Evolutionary conservation across 176 grass and related monocot species (phyloP), one percentile per base, ranked within the genome.

Genomic region (Pontederia paniculata): DNA sequence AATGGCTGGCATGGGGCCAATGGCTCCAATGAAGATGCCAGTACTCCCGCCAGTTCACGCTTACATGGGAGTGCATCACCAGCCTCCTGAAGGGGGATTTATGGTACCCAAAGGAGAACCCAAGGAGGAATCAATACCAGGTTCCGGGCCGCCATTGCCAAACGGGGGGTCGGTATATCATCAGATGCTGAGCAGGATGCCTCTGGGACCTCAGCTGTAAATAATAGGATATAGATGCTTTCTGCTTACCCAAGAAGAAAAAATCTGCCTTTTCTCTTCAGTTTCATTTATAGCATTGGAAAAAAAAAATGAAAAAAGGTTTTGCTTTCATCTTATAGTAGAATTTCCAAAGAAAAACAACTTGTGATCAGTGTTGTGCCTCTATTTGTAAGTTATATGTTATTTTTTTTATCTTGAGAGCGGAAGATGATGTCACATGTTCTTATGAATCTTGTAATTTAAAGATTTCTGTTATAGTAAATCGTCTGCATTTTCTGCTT

Each of bases 151-250:
- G 44, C 68, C 41, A 9, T 5, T 63, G 58, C 42, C 48, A 59
- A 62, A 60, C 44, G 50, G 21, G 0, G 48, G 70, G 12, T 18
- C 80, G 3, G 41, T 79, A 72, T 88, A 80, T 60, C 72, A 79
- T 62, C 84, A 87, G 76, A 61, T 79, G 72, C 21, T 88, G 69
- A 62, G 69, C 55, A 76, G 73, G 55, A 49, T 80, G 46, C 64
- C 76, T 9, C 49, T 86, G 62, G 50, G 74, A 58, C 74, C 73
- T 28, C 76, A 78, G 60, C 65, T 80, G 84, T 88, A 78, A 72
- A 83, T 80, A 76, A 72, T 69, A 82, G 69, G 45, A 45, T 1
- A 47, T 65, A 45, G 58, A 62, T 49, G 60, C 9, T 9, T 63
- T 22, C 45, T 50, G 25, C 25, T 31, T 31, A 31, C 25, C 25